A percentile compares a stretch with the other conserved stretches of the same genome.
Evolutionary conservation across 805 yeast genomes (phyloP).

Genomic region (Wickerhamomyces queroliae): DNA sequence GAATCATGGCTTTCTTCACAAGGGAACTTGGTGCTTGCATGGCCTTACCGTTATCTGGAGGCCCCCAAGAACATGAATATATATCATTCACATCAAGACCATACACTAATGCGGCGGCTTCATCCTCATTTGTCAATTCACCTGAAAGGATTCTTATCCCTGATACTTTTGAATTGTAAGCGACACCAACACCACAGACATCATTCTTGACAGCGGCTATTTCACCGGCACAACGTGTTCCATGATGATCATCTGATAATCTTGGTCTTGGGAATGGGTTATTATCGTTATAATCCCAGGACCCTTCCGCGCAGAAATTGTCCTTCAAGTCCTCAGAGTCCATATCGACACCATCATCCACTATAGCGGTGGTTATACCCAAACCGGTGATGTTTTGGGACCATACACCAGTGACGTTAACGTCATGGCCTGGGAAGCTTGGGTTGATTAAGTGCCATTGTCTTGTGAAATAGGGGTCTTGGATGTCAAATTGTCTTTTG

Average conservation of each 20-base stretch:
- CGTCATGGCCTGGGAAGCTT: constrained; percentile 69
- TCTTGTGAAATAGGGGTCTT: constrained; percentile 74
- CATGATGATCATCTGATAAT: constrained; percentile 81
- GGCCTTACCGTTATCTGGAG: constrained; percentile 84
- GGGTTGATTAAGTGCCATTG: constrained; percentile 95
- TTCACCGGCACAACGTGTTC: constrained; percentile 97
- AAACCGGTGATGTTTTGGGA: constrained; percentile 70
- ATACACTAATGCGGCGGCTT: constrained; percentile 82
- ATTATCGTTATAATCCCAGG: constrained; percentile 90
- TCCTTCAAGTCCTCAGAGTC: constrained; percentile 66
- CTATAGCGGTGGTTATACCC: constrained; percentile 79
- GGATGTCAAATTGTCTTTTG: constrained; percentile 48
- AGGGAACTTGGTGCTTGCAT: constrained; percentile 79
- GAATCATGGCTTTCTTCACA: constrained; percentile 77
- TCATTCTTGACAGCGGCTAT: constrained; percentile 81
- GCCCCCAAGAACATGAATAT: constrained; percentile 98
- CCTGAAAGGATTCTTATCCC: constrained; percentile 90
- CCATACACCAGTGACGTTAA: constrained; percentile 88
- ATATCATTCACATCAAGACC: constrained; percentile 83
- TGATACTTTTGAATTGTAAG: constrained; percentile 76
- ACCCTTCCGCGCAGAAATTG: constrained; percentile 71
- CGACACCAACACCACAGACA: constrained; percentile 96
- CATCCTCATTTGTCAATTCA: constrained; percentile 75
- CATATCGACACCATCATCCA: constrained; percentile 92
- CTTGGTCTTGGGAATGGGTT: constrained; percentile 73